phyloP scores from a whole-genome alignment of 1,139 yeast species.

The Suhomyces bokatorum region DNA sequence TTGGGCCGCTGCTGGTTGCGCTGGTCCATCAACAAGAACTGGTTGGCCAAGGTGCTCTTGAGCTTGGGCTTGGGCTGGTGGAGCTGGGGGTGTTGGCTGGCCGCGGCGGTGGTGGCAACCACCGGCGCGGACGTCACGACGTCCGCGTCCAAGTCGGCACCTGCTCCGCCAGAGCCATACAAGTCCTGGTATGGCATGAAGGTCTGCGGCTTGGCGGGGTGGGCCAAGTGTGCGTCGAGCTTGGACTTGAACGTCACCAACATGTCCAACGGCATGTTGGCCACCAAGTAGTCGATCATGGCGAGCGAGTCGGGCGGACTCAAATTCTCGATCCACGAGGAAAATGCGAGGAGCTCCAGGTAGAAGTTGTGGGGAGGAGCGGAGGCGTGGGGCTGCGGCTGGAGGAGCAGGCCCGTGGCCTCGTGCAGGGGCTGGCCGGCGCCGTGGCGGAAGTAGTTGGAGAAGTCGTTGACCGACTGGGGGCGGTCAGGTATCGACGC shows the following conservation, averaged over 20 bases:
- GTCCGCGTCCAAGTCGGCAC: no score
- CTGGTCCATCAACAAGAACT: conserved; percentile 31
- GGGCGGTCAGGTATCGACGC: conserved; percentile 42
- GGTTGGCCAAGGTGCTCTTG: conserved; percentile 20
- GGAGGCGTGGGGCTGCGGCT: background rate
- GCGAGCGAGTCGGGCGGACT: conserved; percentile 57
- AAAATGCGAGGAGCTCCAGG: conserved; percentile 51
- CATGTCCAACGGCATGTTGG: conserved; percentile 48
- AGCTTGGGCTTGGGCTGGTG: conserved; percentile 39
- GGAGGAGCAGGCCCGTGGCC: conserved; percentile 13
- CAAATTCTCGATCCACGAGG: conserved; percentile 61
- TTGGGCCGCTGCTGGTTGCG: conserved; percentile 40
- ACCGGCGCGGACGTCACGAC: background rate
- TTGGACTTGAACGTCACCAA: conserved; percentile 47
- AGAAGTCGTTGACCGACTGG: conserved; percentile 46
- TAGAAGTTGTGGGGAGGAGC: conserved; percentile 29
- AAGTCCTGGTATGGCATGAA: conserved; percentile 21
- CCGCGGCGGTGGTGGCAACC: background rate
- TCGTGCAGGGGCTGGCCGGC: conserved; percentile 15
- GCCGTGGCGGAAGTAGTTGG: conserved; percentile 27
- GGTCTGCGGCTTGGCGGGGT: conserved; percentile 14
- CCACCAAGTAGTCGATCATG: conserved; percentile 60
- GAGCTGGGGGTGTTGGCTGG: conserved; percentile 16
- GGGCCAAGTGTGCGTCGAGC: conserved; percentile 36
- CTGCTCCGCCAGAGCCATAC: conserved; percentile 16